Evolutionary conservation across 169 alveolate genomes (phyloP), one percentile per base, ranked within the genome.

Genomic region (Cryptosporidium meleagridis): DNA sequence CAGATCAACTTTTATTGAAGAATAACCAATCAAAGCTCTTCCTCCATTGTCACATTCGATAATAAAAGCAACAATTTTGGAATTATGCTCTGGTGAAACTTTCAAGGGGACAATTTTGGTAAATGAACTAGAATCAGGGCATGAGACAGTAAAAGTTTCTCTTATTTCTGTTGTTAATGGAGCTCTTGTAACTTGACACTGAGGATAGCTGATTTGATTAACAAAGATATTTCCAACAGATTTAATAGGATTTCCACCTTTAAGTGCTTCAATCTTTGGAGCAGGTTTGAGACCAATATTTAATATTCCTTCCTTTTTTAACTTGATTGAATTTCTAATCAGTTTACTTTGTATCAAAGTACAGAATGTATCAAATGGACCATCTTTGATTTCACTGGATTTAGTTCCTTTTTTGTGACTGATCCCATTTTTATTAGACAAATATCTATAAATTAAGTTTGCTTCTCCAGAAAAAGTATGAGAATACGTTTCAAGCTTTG

Each of bases 291-390:
- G 53, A 41, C 75, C 75, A 80, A 80, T 80, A 45, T 59, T 62
- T 41, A 80, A 37, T 9, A 80, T 80, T 18, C 89, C 89, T 21
- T 80, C 89, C 12, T 62, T 80, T 10, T 80, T 65, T 7, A 41
- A 29, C 23, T 65, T 80, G 3, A 29, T 0, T 21, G 59, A 37
- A 31, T 80, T 67, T 80, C 69, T 62, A 44, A 65, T 80, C 6
- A 80, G 59, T 26, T 23, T 80, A 21, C 69, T 62, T 62, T 65
- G 73, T 10, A 80, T 51, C 37, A 80, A 21, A 16, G 75, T 41
- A 80, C 80, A 80, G 16, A 80, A 59, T 44, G 80, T 44, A 10
- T 80, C 89, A 41, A 80, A 80, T 18, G 89, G 89, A 29, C 89
- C 89, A 44, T 41, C 51, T 6, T 62, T 45, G 6, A 62, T 26